phyloP scores from a whole-genome alignment of 2,329 filamentous ascomycete genomes.

The Colletotrichum sp. region DNA sequence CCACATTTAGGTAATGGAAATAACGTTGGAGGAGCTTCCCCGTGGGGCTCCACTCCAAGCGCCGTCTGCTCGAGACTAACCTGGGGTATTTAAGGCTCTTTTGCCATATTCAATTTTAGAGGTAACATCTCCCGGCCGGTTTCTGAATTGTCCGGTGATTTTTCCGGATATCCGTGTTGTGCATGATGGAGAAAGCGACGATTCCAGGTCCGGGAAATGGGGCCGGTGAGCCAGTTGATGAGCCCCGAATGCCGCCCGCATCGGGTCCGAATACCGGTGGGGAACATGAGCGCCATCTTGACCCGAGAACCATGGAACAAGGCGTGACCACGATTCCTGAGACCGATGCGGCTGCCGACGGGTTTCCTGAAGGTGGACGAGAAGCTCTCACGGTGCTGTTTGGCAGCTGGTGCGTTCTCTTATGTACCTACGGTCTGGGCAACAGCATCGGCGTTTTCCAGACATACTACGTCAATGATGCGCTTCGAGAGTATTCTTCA shows the following conservation, averaged over 20 bases:
- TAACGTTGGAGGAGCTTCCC: neutral
- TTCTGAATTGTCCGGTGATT: neutral
- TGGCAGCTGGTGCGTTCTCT: conserved; percentile 47
- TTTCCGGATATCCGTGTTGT: neutral
- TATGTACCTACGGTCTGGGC: conserved; percentile 49
- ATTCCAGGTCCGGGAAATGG: neutral
- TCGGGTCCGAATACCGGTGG: neutral
- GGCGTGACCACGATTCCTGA: conserved; percentile 14
- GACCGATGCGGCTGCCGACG: conserved; percentile 40
- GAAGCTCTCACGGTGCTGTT: conserved; percentile 63
- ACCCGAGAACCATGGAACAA: neutral
- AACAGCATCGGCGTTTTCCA: conserved; percentile 62
- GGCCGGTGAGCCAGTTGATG: neutral
- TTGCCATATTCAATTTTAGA: neutral
- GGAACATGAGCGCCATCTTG: conserved; percentile 15
- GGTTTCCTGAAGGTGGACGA: conserved; percentile 60
- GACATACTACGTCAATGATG: conserved; percentile 58
- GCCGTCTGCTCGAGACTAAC: neutral
- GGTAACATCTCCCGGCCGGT: neutral
- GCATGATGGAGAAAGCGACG: neutral
- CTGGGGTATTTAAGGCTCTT: neutral
- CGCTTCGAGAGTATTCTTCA: conserved; percentile 50
- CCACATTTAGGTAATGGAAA: conserved; percentile 12
- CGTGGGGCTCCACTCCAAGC: neutral
- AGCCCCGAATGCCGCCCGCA: neutral